Conservation (phyloP, 768 basidiomycete species). For the Mycena crocata region DNA sequence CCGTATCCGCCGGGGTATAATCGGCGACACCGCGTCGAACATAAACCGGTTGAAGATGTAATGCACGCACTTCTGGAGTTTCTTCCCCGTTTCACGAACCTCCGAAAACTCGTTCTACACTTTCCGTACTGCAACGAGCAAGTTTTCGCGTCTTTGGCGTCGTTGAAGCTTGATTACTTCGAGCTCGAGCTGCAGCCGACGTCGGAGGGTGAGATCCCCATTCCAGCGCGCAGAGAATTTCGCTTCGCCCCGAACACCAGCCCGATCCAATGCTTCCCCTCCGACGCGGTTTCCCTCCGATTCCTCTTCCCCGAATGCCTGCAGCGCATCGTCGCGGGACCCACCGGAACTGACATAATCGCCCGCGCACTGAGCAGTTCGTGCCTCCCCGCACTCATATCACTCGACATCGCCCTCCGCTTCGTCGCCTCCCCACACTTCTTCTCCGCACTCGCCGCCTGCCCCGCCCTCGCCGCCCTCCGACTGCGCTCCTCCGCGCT, state of each 20-base stretch:
- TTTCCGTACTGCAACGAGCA: slow-evolving; percentile 24
- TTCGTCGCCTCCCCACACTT: slow-evolving; percentile 31
- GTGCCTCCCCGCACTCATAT: slow-evolving; percentile 23
- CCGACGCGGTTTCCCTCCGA: slow-evolving; percentile 16
- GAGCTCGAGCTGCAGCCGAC: slow-evolving; percentile 32
- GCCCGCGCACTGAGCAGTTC: slow-evolving; percentile 16
- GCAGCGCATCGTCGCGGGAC: slow-evolving; percentile 29
- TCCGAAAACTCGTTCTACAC: slow-evolving; percentile 32
- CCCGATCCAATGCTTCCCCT: slow-evolving; percentile 15
- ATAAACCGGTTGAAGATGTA: slow-evolving; percentile 28
- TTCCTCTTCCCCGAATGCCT: slow-evolving; percentile 29
- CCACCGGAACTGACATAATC: slow-evolving; percentile 34
- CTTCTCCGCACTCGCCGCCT: slow-evolving; percentile 28
- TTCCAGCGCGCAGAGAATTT: slow-evolving; percentile 30
- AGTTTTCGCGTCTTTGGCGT: not conserved
- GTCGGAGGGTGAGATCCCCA: slow-evolving; percentile 19
- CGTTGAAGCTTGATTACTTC: slow-evolving; percentile 20
- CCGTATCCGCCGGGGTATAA: slow-evolving; percentile 36
- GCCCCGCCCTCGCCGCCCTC: slow-evolving; percentile 30
- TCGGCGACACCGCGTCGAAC: slow-evolving; percentile 25
- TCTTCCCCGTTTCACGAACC: slow-evolving; percentile 30
- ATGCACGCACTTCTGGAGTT: slow-evolving; percentile 24
- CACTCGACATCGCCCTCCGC: slow-evolving; percentile 32
- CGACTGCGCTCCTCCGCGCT: slow-evolving; percentile 32
- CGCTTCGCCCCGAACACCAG: slow-evolving; percentile 31